Evolutionary conservation across 2,329 filamentous ascomycete genomes (phyloP), one percentile per base, ranked within the genome.

Genomic region (Talaromyces sp.): DNA sequence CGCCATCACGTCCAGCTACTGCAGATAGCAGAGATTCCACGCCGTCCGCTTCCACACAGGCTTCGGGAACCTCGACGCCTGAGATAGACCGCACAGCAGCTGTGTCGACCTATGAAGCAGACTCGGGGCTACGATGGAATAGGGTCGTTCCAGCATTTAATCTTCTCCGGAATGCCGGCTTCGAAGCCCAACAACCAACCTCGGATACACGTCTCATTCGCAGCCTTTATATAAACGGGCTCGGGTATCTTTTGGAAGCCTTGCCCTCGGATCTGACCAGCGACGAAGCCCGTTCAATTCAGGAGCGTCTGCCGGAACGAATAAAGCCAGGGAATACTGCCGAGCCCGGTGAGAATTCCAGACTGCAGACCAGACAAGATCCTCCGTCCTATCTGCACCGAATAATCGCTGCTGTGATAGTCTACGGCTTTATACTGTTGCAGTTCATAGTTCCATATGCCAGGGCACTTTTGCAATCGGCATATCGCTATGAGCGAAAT

Each of bases 361-460:
- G n/a, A 27, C 22, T 55, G 5, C 59, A 52, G 10, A 39, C 54
- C 13, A 64, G 8, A 5, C 19, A 30, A 8, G 28, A 55, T 1
- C 27, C 63, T 8, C 67, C 68, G 47, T 86, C 85, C 0, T 70
- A 87, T 13, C 72, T 90, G 17, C 87, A 89, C 69, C 81, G 83
- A 30, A 71, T 81, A 3, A 80, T 88, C 0, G 85, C 86, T 5
- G 78, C 78, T 19, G 70, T 78, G 1, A 84, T 89, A 8, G 73
- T 88, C 54, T 80, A 84, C 36, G 59, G 86, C 1, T 85, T 90
- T 65, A 71, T 90, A 5, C 65, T 88, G 8, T 61, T 85, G 28
- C 84, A 87, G 58, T 80, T 89, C 55, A 64, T 89, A 17, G 71
- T 88, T 11, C 87, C 88, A 1, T 88, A 88, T 67, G 68, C 87